A percentile compares a stretch with the other conserved stretches of the same genome.
Evolutionary conservation across 805 yeast species (phyloP).

Genomic region (Monosporozyma servazzii): DNA sequence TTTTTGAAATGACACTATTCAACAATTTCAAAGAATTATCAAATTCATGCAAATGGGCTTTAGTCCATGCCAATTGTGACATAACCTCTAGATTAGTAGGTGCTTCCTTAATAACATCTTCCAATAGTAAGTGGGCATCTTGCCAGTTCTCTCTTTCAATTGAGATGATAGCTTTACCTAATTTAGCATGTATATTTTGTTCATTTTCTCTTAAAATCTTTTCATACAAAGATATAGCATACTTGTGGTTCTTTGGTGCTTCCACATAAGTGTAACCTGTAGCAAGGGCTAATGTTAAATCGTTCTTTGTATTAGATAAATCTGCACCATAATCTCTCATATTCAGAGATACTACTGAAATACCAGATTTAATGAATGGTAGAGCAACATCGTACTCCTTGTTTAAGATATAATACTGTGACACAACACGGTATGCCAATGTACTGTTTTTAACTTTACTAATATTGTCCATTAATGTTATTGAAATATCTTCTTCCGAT

Average conservation of each 20-base stretch:
- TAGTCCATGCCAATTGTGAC: conserved; percentile 73
- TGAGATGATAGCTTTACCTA: conserved; percentile 75
- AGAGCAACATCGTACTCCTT: conserved; percentile 59
- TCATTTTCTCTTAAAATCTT: conserved; percentile 41
- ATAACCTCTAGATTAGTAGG: conserved; percentile 53
- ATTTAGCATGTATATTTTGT: conserved; percentile 48
- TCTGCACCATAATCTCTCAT: conserved; percentile 39
- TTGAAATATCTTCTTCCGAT: conserved; percentile 39
- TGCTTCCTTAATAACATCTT: conserved; percentile 37
- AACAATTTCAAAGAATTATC: conserved; percentile 32
- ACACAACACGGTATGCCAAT: conserved; percentile 56
- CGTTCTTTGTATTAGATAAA: conserved; percentile 45
- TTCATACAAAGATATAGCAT: conserved; percentile 67
- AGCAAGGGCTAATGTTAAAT: conserved; percentile 59
- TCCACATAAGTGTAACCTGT: conserved; percentile 74
- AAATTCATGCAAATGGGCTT: conserved; percentile 47
- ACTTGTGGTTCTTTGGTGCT: conserved; percentile 77
- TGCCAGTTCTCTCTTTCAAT: conserved; percentile 52
- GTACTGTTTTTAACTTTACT: conserved; percentile 38
- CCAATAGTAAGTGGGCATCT: conserved; percentile 47
- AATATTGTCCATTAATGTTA: conserved; percentile 44
- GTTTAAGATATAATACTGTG: conserved; percentile 48
- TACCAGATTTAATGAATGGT: conserved; percentile 50
- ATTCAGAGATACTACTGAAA: conserved; percentile 42
- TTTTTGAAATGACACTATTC: conserved; percentile 20